These are phyloP conservation scores for Phaffia australis DNA, from an alignment of 768 basidiomycete species.

Conservation along the genomic window DNA sequence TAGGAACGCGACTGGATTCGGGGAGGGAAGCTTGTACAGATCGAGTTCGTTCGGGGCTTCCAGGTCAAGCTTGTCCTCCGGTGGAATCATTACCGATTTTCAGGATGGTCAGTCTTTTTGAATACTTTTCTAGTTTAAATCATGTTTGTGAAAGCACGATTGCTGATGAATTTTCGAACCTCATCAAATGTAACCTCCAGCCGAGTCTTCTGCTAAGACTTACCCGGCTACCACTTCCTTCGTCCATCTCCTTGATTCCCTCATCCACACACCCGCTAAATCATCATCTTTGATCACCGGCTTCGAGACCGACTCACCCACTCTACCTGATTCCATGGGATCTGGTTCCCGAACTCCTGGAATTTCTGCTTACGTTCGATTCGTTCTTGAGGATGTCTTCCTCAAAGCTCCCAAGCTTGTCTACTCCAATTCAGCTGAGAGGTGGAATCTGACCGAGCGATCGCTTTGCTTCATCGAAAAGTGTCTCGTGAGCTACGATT, in stretches of 20 bases:
- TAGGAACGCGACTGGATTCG: constrained; percentile 2
- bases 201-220: constrained; percentile 62
- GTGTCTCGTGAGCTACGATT: constrained; percentile 65
- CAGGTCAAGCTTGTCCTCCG: constrained; percentile 48
- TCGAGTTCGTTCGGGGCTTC: constrained; percentile 35
- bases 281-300: constrained; percentile 41
- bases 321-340: constrained; percentile 69
- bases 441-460: constrained; percentile 77
- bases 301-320: constrained; percentile 53
- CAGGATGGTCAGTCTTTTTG: constrained; percentile 46
- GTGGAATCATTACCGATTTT: constrained; percentile 74
- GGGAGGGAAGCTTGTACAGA: constrained; percentile 38
- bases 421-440: constrained; percentile 60
- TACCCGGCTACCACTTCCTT: constrained; percentile 89
- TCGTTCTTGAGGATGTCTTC: constrained; percentile 83
- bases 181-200: neutral
- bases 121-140: no score
- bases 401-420: constrained; percentile 62
- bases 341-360: constrained; percentile 70
- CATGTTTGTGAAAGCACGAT: no score
- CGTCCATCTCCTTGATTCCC: constrained; percentile 63
- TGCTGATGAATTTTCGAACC: no score
- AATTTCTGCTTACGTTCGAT: constrained; percentile 68
- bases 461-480: constrained; percentile 78
- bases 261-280: constrained; percentile 73